These are phyloP conservation scores for Candida schatavii DNA, from an alignment of 805 yeast genomes.

Conservation along the genomic window DNA sequence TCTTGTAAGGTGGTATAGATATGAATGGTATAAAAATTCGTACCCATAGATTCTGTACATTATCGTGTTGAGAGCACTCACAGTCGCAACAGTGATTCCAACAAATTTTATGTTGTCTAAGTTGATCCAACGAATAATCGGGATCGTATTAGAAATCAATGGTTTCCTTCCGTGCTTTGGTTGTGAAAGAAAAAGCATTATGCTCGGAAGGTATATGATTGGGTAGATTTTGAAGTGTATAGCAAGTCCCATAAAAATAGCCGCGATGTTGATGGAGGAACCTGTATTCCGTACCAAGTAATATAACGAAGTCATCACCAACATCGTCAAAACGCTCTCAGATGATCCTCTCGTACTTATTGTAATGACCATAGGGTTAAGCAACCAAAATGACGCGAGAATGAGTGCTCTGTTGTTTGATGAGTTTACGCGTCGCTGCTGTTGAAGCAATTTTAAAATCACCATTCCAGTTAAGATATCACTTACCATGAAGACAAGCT, in stretches of 20 bases:
- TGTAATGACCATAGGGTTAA: conserved; percentile 93
- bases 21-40: conserved; percentile 75
- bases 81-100: conserved; percentile 38
- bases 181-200: conserved; percentile 44
- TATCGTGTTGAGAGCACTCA: conserved; percentile 44
- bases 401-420: conserved; percentile 29
- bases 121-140: conserved; percentile 41
- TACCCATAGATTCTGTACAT: conserved; percentile 74
- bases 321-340: conserved; percentile 81
- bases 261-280: conserved; percentile 16
- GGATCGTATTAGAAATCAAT: conserved; percentile 16
- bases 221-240: conserved; percentile 94
- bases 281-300: conserved; percentile 20
- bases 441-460: conserved; percentile 34
- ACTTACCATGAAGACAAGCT: conserved; percentile 68
- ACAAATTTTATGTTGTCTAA: conserved; percentile 23
- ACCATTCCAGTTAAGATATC: conserved; percentile 80
- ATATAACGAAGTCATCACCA: conserved; percentile 61
- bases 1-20: conserved; percentile 77
- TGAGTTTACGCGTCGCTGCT: neutral
- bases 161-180: conserved; percentile 1
- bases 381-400: conserved; percentile 70
- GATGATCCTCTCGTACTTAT: conserved; percentile 93
- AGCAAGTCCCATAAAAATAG: conserved; percentile 64
- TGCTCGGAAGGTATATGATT: conserved; percentile 77